Evolutionary conservation across 2,329 filamentous ascomycete genomes (phyloP), one percentile per base, ranked within the genome.

Genomic region (Chalaropsis ovoidea): DNA sequence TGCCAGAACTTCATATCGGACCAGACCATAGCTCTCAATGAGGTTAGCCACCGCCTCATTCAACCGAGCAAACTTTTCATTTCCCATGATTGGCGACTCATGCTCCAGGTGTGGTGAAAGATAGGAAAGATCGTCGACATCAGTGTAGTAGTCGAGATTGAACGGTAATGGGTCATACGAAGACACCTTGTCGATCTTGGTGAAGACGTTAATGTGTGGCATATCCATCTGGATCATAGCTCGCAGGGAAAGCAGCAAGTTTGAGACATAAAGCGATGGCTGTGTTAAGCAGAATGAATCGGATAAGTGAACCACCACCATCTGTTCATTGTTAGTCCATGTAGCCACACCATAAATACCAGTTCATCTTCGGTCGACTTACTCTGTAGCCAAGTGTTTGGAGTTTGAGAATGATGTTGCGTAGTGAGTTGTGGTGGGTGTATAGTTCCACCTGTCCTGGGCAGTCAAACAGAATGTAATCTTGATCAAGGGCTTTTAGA

Each of bases 221-320:
- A 97, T 88, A 73, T 97, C 94, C 83, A 99, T 93, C 77, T 97
- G 94, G 64, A 99, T 85, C 93, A 99, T 99, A 71, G 90, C 92
- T 70, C 94, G 88, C 69, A 99, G 84, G 65, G 91, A 93, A 27
- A 99, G 86, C 66, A 99, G 86, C 66, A 99, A 82, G 71, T 95
- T 94, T 70, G 93, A 95, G 67, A 99, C 88, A 76, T 96, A 99
- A 68, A 97, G 83, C 2, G 92, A 96, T 0, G 94, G 94, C 68
- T 95, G 86, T 0, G 92, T 96, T 35, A 97, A 82, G 74, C 90
- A 93, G 74, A 96, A 94, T 4, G 90, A 95, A 75, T 99, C 94
- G 69, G 94, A 90, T 43, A 99, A 85, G 75, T 97, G 91, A 67
- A 99, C 81, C 58, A 94, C 90, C 68, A 96, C 91, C 71, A 97